These are phyloP conservation scores for Monoraphidium neglectum DNA, from an alignment of 139 green algal genomes.

Conservation along the genomic window DNA sequence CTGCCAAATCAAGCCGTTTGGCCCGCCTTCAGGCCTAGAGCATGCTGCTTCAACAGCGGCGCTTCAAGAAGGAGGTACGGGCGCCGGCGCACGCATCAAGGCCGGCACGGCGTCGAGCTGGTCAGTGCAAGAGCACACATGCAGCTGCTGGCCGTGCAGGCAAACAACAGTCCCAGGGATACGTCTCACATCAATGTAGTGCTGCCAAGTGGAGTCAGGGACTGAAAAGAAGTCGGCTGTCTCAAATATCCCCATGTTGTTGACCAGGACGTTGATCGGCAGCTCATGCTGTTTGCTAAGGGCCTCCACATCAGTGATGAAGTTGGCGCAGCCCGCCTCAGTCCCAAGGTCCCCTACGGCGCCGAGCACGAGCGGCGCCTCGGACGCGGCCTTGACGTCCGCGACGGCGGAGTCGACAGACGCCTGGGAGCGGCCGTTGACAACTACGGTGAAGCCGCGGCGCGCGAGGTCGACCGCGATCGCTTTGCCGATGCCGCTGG, in stretches of 20 bases:
- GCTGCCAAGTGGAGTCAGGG: constrained; percentile 5
- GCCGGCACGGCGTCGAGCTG: no score
- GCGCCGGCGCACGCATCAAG: no score
- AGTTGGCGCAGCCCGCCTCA: not conserved
- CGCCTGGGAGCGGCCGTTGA: no score
- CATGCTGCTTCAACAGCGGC: no score
- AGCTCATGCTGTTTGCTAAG: not conserved
- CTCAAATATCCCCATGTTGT: constrained; percentile 28
- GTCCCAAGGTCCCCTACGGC: not conserved
- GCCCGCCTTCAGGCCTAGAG: no score
- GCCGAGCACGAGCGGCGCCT: not conserved
- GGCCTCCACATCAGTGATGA: not conserved
- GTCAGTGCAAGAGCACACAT: not conserved
- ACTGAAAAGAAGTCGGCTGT: constrained; percentile 19
- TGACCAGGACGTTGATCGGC: constrained; percentile 9
- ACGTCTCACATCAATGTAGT: not conserved
- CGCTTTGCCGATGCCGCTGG: not conserved
- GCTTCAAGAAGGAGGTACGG: no score
- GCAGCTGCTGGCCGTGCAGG: not conserved
- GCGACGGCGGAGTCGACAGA: no score
- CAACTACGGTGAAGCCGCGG: not conserved
- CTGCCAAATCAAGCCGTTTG: no score
- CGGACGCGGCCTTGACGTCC: no score
- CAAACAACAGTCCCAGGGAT: not conserved
- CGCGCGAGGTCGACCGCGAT: not conserved